Percentiles rank a stretch among this genome's conserved stretches.
phyloP scores from a whole-genome alignment of 352 stramenopile genomes.

The Pythium aristosporum region DNA sequence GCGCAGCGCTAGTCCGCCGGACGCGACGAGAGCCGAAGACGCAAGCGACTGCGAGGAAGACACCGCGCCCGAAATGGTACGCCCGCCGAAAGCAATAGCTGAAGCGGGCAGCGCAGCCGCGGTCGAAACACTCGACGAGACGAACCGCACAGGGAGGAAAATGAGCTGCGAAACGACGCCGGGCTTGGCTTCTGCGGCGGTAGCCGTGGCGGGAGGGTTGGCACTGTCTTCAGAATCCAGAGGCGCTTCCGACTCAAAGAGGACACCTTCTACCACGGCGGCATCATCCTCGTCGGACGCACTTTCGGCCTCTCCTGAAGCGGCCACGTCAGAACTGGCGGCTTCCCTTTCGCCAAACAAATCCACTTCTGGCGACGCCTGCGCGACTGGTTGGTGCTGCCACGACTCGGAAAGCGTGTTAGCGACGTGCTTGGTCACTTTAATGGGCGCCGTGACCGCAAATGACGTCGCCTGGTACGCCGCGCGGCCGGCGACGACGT shows the following conservation, averaged over 20 bases:
- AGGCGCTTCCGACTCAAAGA: constrained; percentile 16
- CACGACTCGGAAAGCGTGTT: constrained; percentile 33
- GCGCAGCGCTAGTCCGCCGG: constrained; percentile 40
- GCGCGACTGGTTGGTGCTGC: constrained; percentile 11
- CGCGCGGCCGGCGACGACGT: constrained; percentile 55
- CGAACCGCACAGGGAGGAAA: constrained; percentile 55
- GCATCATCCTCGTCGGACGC: background rate
- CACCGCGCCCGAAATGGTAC: constrained; percentile 56
- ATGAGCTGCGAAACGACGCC: constrained; percentile 55
- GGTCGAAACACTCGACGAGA: constrained; percentile 56
- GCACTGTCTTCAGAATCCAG: background rate
- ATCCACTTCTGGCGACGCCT: constrained; percentile 26
- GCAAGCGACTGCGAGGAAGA: constrained; percentile 59
- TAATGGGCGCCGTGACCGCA: constrained; percentile 54
- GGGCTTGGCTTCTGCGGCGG: background rate
- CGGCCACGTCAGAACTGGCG: background rate
- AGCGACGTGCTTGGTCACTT: constrained; percentile 53
- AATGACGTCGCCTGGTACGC: constrained; percentile 58
- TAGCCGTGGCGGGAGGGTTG: background rate
- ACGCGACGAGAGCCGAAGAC: constrained; percentile 57
- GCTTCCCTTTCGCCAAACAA: constrained; percentile 47
- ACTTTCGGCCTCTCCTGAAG: background rate
- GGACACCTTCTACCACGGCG: constrained; percentile 10
- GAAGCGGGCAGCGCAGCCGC: constrained; percentile 50
- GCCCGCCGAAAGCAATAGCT: constrained; percentile 51